Percentiles rank a stretch among this genome's conserved stretches.
Conservation (phyloP, 1,284 basidiomycete species). For the Moesziomyces sp. region DNA sequence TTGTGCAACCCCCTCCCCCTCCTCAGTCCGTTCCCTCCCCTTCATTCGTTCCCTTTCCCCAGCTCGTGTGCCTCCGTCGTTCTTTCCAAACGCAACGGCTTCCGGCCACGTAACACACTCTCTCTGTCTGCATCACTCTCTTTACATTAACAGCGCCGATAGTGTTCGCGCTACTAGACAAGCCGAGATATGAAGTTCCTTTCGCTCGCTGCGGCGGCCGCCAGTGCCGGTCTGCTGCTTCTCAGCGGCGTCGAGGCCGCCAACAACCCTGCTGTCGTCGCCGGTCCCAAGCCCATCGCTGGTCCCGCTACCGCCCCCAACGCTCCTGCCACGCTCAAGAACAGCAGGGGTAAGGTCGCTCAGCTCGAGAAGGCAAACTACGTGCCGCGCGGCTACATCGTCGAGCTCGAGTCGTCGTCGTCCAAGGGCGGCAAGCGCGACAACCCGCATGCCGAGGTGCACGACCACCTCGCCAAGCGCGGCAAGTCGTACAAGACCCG, state of each 20-base stretch:
- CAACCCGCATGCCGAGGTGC: constrained; percentile 41
- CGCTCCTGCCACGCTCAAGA: constrained; percentile 27
- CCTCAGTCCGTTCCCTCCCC: constrained; percentile 1
- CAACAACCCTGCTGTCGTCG: constrained; percentile 16
- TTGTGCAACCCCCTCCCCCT: constrained; percentile 6
- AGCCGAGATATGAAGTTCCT: constrained; percentile 33
- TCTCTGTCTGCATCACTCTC: constrained; percentile 4
- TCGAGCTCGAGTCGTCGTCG: constrained; percentile 36
- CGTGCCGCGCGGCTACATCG: constrained; percentile 41
- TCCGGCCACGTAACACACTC: constrained; percentile 2
- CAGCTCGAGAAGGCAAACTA: constrained; percentile 36
- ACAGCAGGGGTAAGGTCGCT: constrained; percentile 28
- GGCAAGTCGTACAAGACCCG: constrained; percentile 42
- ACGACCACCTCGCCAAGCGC: constrained; percentile 47
- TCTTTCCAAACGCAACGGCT: background rate
- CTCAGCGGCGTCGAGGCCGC: constrained; percentile 25
- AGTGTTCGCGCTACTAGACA: background rate
- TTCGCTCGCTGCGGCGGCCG: constrained; percentile 38
- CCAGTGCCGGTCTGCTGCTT: constrained; percentile 34
- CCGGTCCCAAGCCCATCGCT: constrained; percentile 28
- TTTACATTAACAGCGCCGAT: background rate
- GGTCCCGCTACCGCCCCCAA: constrained; percentile 20
- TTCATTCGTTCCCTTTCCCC: background rate
- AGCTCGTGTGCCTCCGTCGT: background rate
- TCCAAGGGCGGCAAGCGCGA: constrained; percentile 28